Evolutionary conservation across 306 rosid genomes (phyloP).

Genomic region (Rubus idaeus): DNA sequence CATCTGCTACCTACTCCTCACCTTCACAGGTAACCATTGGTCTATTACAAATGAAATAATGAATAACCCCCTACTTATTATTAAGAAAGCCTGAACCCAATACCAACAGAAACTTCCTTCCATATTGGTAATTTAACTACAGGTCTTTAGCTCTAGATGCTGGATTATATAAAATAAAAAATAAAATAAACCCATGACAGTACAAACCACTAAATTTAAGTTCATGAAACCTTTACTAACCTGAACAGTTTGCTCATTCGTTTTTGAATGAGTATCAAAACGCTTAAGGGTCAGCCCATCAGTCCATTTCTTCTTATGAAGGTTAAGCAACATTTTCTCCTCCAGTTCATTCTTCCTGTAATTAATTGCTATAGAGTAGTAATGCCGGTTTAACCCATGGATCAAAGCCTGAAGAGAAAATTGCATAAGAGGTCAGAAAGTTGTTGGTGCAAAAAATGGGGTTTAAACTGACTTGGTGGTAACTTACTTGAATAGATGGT

Average conservation of each 20-base stretch:
- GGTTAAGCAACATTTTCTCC: conserved; percentile 92
- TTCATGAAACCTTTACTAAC: conserved; percentile 37
- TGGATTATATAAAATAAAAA: not conserved
- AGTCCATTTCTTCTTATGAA: conserved; percentile 97
- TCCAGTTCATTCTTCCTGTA: conserved; percentile 94
- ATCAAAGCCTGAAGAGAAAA: conserved; percentile 72
- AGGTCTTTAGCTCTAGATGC: not conserved
- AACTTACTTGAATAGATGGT: conserved; percentile 93
- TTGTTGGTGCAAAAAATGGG: conserved; percentile 6
- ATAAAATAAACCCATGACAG: not conserved
- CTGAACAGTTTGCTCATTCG: conserved; percentile 93
- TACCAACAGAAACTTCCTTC: not conserved
- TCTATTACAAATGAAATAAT: not conserved
- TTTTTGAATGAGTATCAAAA: conserved; percentile 87
- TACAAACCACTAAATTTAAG: not conserved
- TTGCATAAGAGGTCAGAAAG: conserved; percentile 24
- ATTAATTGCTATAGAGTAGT: conserved; percentile 86
- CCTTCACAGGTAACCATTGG: not conserved
- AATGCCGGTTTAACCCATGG: conserved; percentile 94
- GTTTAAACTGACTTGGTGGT: not conserved
- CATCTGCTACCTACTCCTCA: conserved; percentile 4
- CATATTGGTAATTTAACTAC: not conserved
- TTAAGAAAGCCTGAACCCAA: not conserved
- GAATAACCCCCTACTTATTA: not conserved
- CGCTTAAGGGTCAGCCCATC: conserved; percentile 79